phyloP scores from a whole-genome alignment of 805 yeast genomes.

The Ascoidea tarda region DNA sequence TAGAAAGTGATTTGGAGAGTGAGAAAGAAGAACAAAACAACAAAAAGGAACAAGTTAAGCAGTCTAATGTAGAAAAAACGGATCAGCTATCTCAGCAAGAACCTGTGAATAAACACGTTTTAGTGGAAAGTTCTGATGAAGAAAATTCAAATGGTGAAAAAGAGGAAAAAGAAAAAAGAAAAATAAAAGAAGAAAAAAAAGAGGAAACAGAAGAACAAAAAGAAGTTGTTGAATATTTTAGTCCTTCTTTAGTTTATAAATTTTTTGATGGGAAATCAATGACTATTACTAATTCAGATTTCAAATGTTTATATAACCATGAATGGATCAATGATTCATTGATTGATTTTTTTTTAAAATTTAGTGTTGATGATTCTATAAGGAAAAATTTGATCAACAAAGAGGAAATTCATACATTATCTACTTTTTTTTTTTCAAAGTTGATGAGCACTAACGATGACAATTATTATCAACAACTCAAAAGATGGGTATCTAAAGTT shows the following conservation, averaged over 20 bases:
- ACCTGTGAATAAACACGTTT: too few relatives aligned
- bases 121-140: too few relatives aligned
- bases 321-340: slow-evolving; percentile 86
- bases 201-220: neutral
- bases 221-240: neutral
- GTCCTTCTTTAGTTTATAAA: slow-evolving; percentile 23
- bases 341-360: slow-evolving; percentile 61
- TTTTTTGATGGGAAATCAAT: slow-evolving; percentile 42
- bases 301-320: slow-evolving; percentile 60
- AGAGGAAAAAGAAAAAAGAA: neutral
- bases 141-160: neutral
- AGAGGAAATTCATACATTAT: slow-evolving; percentile 42
- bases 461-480: slow-evolving; percentile 44
- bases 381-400: slow-evolving; percentile 15
- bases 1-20: too few relatives aligned
- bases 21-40: too few relatives aligned
- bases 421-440: slow-evolving; percentile 73
- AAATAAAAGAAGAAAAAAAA: neutral
- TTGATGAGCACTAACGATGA: slow-evolving; percentile 25
- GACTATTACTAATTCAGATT: slow-evolving; percentile 54
- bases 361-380: slow-evolving; percentile 4
- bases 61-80: too few relatives aligned
- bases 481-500: slow-evolving; percentile 65
- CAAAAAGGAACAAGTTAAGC: too few relatives aligned
- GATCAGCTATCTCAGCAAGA: too few relatives aligned